A percentile compares a stretch with the other conserved stretches of the same genome.
These are phyloP conservation scores for Talaromyces amestolkiae DNA, from an alignment of 2,329 filamentous ascomycete genomes.

Conservation along the genomic window DNA sequence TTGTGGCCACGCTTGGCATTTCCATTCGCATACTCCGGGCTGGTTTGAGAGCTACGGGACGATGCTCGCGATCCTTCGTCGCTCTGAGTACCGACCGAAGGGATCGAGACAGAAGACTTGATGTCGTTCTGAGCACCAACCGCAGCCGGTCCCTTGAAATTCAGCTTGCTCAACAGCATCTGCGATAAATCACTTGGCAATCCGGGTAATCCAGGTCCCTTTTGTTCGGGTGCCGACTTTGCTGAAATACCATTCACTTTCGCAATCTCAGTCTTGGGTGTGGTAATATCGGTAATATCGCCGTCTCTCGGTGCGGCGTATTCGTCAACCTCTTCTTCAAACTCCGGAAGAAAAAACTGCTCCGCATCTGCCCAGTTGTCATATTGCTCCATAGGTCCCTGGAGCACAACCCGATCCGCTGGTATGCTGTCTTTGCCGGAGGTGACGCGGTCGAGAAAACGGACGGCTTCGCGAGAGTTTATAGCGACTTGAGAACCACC, in stretches of 20 bases:
- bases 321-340: constrained; percentile 40
- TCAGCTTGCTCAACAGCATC: constrained; percentile 48
- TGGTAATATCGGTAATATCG: constrained; percentile 11
- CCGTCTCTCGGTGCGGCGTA: constrained; percentile 20
- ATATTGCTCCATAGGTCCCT: constrained; percentile 52
- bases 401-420: constrained; percentile 45
- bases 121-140: constrained; percentile 24
- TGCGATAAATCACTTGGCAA: constrained; percentile 40
- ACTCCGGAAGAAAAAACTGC: constrained; percentile 46
- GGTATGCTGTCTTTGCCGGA: constrained; percentile 46
- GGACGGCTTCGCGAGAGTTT: constrained; percentile 52
- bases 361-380: constrained; percentile 48
- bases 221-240: constrained; percentile 26
- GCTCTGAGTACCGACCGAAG: constrained; percentile 43
- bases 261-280: constrained; percentile 21
- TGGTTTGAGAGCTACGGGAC: constrained; percentile 47
- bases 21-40: constrained; percentile 40
- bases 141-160: constrained; percentile 42
- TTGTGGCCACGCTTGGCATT: constrained; percentile 28
- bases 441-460: constrained; percentile 52
- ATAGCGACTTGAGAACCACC: constrained; percentile 47
- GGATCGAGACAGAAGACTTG: constrained; percentile 32
- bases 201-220: constrained; percentile 22
- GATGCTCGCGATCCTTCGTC: constrained; percentile 44
- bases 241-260: constrained; percentile 24